Base-by-base conservation (phyloP, 306 rosid genomes). In the Citrullus mucosospermus region DNA sequence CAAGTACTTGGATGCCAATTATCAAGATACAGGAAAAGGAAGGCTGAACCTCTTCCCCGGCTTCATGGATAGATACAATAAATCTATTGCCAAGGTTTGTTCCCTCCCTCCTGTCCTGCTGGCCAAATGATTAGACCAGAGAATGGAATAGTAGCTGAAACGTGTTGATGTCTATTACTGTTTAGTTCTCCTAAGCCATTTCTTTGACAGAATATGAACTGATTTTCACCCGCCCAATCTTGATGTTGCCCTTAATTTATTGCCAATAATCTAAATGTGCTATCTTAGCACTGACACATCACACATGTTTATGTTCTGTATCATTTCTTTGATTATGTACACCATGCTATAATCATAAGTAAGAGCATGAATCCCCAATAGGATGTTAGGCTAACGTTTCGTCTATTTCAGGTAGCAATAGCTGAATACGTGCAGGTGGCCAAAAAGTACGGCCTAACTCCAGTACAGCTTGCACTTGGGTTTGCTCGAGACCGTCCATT, bases 21-120 rank as follows among this genome's bases (percentile, higher is more conserved):
- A 92, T 9, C 87, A 86, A 79, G 91, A 88, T 82, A 88, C 90
- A 12, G 78, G 74, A 82, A 85, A 60, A 60, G 97, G 93, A 88
- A 83, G 98, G 85, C 1, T 95, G n/a, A 91, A 84, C 76, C 95
- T 89, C 83, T 91, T 92, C 82, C 96, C 98, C 2, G 88, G 90
- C 67, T 92, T 86, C 89, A 95, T 92, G 97, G 97, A 91, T 79
- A 91, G 97, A 95, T 92, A 92, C 80, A 88, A 88, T 82, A 68
- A 84, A 86, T 92, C 97, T 13, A 3, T 75, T 67, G 76, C 98
- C 51, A 89, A 82, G 93, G 98, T 95, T 89, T 20, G 85, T 51
- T 44, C 53, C 38, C 56, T 75, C 34, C 0, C 50, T 59, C 13
- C 68, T 38, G n/a, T n/a, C n/a, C 55, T 20, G 66, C 36, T 30